Evolutionary conservation across 768 basidiomycete species (phyloP).

Genomic region (Russula sp.): DNA sequence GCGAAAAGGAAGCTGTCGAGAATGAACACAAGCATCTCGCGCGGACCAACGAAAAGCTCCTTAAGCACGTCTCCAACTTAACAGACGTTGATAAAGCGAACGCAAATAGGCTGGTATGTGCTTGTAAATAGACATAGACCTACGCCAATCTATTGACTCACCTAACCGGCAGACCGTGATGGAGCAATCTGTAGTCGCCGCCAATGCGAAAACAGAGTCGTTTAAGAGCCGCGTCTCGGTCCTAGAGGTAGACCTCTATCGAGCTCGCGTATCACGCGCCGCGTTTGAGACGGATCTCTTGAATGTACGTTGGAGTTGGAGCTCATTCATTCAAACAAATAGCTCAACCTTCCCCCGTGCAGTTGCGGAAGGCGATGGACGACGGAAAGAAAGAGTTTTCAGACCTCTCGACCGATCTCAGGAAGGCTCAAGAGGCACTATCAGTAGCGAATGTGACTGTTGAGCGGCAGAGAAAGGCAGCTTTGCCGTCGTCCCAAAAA

Average conservation of each 20-base stretch:
- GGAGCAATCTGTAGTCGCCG: conserved; percentile 12
- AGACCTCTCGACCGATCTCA: conserved; percentile 1
- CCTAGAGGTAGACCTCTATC: conserved; percentile 3
- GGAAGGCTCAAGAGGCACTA: conserved; percentile 3
- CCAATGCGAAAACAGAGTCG: conserved; percentile 2
- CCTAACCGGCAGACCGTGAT: conserved; percentile 10
- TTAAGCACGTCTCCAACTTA: conserved; percentile 58
- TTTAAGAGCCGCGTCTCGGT: not conserved
- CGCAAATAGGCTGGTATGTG: conserved; percentile 51
- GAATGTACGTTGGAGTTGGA: conserved; percentile 4
- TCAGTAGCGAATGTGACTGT: conserved; percentile 5
- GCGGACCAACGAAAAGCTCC: conserved; percentile 53
- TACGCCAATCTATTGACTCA: not conserved
- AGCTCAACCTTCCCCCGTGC: not conserved
- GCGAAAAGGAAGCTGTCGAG: conserved; percentile 80
- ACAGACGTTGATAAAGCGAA: conserved; percentile 59
- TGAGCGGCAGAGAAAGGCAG: conserved; percentile 40
- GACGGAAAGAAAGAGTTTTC: conserved; percentile 4
- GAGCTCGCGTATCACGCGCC: conserved; percentile 9
- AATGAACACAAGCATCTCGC: conserved; percentile 61
- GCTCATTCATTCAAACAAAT: not conserved
- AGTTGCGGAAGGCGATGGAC: conserved; percentile 8
- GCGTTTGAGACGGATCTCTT: not conserved
- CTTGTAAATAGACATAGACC: not conserved
- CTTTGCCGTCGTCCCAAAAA: conserved; percentile 26